These are phyloP conservation scores for Aspergillus homomorphus DNA, from an alignment of 495 filamentous ascomycete genomes.

Conservation along the genomic window DNA sequence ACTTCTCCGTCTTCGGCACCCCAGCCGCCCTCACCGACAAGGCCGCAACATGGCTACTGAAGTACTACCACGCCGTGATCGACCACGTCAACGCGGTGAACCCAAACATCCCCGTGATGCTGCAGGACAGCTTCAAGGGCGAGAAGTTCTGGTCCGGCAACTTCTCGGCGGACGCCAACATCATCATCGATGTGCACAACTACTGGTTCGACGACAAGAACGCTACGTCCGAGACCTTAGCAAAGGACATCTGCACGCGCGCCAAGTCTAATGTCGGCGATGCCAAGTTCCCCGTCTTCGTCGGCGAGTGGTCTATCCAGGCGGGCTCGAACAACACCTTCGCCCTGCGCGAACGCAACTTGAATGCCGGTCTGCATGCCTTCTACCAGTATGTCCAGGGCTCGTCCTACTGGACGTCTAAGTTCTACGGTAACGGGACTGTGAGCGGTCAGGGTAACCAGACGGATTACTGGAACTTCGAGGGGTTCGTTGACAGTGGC, in stretches of 20 bases:
- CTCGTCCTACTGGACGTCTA: constrained; percentile 29
- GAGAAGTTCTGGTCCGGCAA: constrained; percentile 25
- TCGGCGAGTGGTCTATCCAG: constrained; percentile 32
- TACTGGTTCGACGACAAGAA: constrained; percentile 30
- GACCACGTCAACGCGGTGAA: constrained; percentile 20
- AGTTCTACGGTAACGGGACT: constrained; percentile 22
- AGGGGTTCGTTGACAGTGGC: constrained; percentile 20
- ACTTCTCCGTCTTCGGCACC: constrained; percentile 30
- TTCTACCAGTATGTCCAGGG: constrained; percentile 23
- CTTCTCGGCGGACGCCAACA: constrained; percentile 20
- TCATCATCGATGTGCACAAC: constrained; percentile 33
- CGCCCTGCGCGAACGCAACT: constrained; percentile 23
- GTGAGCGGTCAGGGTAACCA: constrained; percentile 23
- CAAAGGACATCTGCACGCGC: constrained; percentile 20
- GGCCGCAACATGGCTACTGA: constrained; percentile 28
- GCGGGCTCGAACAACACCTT: constrained; percentile 21
- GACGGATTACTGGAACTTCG: constrained; percentile 29
- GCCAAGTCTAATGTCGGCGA: constrained; percentile 18
- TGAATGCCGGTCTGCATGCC: constrained; percentile 23
- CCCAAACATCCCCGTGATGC: constrained; percentile 28
- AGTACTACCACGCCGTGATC: constrained; percentile 27
- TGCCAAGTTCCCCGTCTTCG: constrained; percentile 32
- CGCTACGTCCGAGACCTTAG: constrained; percentile 25
- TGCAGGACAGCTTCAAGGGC: constrained; percentile 32
- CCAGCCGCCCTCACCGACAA: constrained; percentile 26